Conservation (phyloP, 139 green algal species). For the Haematococcus sp. region DNA sequence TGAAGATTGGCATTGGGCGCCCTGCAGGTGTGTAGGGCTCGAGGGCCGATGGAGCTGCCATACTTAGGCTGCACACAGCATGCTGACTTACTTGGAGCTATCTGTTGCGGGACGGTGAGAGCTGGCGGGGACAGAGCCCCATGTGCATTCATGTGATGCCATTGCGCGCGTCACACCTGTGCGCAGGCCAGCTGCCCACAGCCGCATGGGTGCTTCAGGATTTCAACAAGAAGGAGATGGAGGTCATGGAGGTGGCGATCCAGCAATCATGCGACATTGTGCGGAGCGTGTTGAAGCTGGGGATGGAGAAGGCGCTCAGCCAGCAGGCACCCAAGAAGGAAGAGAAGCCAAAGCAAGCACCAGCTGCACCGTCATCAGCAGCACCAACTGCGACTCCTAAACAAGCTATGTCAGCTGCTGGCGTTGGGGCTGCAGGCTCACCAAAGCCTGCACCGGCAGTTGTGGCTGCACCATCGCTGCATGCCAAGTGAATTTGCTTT, state of each 20-base stretch:
- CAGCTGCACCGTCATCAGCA: no score
- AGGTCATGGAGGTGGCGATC: conserved; percentile 62
- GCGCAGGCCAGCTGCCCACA: conserved; percentile 41
- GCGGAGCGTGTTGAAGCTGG: conserved; percentile 37
- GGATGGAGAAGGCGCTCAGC: no score
- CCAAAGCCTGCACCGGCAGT: no score
- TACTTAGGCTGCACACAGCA: neutral
- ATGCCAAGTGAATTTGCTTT: no score
- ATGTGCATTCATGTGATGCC: neutral
- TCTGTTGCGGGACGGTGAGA: conserved; percentile 45
- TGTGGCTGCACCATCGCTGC: no score
- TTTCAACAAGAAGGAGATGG: conserved; percentile 67
- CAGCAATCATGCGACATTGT: conserved; percentile 1
- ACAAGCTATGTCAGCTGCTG: no score
- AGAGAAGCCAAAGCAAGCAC: no score
- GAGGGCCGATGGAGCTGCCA: neutral
- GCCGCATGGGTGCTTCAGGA: conserved; percentile 67
- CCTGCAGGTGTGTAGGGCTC: conserved; percentile 38
- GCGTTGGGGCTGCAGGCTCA: no score
- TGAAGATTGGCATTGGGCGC: conserved; percentile 73
- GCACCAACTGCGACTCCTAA: no score
- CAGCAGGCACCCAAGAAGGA: neutral
- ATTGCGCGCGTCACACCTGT: neutral
- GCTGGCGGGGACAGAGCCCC: neutral
- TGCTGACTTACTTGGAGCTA: conserved; percentile 36